These are phyloP conservation scores for Didymella pomorum DNA, from an alignment of 2,329 filamentous ascomycete genomes.

Conservation along the genomic window DNA sequence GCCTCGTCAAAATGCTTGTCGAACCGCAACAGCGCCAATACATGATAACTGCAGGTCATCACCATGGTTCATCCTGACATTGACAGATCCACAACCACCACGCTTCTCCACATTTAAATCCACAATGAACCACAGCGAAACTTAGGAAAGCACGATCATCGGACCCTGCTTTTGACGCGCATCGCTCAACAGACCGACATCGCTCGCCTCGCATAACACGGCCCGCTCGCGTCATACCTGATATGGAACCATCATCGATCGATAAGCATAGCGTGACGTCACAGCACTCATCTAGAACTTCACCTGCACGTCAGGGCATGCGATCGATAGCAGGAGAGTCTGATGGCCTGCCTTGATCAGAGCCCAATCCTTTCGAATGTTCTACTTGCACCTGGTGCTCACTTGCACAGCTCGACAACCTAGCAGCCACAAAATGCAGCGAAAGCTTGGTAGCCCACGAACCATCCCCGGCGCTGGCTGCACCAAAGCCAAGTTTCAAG, in stretches of 20 bases:
- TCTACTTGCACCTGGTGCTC: neutral
- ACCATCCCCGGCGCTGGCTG: neutral
- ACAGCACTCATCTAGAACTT: neutral
- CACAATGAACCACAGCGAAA: slow-evolving; percentile 2
- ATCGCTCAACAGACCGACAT: slow-evolving; percentile 14
- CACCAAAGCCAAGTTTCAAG: slow-evolving; percentile 21
- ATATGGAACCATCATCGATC: slow-evolving; percentile 5
- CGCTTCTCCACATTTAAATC: slow-evolving; percentile 8
- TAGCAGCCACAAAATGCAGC: neutral
- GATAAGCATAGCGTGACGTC: slow-evolving; percentile 16
- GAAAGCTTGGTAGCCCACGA: slow-evolving; percentile 3
- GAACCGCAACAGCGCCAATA: slow-evolving; percentile 7
- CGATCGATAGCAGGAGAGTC: neutral
- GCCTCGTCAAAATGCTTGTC: neutral
- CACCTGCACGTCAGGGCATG: neutral
- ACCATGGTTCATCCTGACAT: slow-evolving; percentile 10
- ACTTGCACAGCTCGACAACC: neutral
- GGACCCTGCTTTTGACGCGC: slow-evolving; percentile 6
- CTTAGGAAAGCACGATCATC: slow-evolving; percentile 7
- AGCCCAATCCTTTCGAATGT: neutral
- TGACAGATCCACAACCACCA: slow-evolving; percentile 10
- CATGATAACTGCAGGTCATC: slow-evolving; percentile 3
- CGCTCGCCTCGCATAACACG: slow-evolving; percentile 8
- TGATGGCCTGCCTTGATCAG: neutral
- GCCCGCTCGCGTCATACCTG: slow-evolving; percentile 10